Conservation (phyloP, 2,329 filamentous ascomycete species). For the Colletotrichum sansevieriae region DNA sequence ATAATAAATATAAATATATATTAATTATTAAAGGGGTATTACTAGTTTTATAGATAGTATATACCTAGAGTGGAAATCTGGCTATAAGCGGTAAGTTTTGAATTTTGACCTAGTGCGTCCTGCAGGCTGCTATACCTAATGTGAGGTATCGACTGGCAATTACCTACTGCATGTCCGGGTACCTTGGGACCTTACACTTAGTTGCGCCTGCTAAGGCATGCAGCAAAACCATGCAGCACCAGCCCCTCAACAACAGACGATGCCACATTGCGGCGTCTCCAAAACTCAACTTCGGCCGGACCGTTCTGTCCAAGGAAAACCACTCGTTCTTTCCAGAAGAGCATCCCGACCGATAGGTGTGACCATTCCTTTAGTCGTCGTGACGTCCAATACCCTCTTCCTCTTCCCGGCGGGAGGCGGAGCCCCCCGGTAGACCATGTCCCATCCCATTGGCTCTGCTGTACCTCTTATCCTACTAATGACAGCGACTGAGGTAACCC, state of each 20-base stretch:
- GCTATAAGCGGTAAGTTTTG: too few relatives aligned
- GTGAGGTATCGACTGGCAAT: not conserved
- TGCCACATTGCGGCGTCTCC: conserved; percentile 30
- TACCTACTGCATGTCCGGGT: conserved; percentile 25
- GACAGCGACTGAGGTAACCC: too few relatives aligned
- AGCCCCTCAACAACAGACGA: conserved; percentile 29
- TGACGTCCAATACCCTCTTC: conserved; percentile 19
- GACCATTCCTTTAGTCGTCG: conserved; percentile 9
- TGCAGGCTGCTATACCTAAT: conserved; percentile 19
- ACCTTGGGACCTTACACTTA: conserved; percentile 1
- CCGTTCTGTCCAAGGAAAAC: conserved; percentile 11
- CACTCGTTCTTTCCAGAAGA: conserved; percentile 14
- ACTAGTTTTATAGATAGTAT: too few relatives aligned
- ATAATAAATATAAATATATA: too few relatives aligned
- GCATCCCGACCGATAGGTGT: not conserved
- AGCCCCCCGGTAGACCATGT: not conserved
- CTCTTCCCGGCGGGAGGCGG: not conserved
- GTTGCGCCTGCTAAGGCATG: conserved; percentile 15
- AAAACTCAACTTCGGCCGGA: conserved; percentile 29
- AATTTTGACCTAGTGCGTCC: too few relatives aligned
- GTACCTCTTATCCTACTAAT: conserved; percentile 3
- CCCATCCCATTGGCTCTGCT: conserved; percentile 15
- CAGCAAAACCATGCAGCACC: conserved; percentile 18
- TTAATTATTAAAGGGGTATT: too few relatives aligned
- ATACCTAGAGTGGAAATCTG: too few relatives aligned